These are phyloP conservation scores for Pseudocercospora crystallina DNA, from an alignment of 2,329 filamentous ascomycete species.

Conservation along the genomic window DNA sequence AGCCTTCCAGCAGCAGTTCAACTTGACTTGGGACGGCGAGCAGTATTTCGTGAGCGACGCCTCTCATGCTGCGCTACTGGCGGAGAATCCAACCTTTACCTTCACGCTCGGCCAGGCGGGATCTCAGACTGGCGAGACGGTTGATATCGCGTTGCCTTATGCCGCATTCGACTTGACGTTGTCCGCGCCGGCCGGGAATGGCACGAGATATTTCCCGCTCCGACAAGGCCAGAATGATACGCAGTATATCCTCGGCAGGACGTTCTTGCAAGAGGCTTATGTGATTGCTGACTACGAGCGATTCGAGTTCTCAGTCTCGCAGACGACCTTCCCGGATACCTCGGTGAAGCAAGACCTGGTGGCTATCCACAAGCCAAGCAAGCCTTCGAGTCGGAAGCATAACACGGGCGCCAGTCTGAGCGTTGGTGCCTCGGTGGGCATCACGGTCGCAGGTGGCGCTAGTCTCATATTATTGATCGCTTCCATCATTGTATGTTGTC, in stretches of 20 bases:
- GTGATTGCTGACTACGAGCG: constrained; percentile 30
- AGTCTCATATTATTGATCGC: neutral
- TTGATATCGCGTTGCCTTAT: constrained; percentile 39
- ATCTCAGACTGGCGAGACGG: constrained; percentile 5
- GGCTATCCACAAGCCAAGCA: too few relatives aligned
- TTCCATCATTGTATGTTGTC: too few relatives aligned
- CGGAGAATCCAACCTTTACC: constrained; percentile 34
- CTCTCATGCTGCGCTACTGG: constrained; percentile 34
- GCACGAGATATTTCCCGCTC: constrained; percentile 26
- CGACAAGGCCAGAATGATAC: constrained; percentile 22
- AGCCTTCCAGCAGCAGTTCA: constrained; percentile 39
- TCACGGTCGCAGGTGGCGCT: neutral
- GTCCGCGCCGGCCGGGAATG: constrained; percentile 32
- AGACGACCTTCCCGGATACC: constrained; percentile 18
- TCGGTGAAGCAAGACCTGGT: neutral
- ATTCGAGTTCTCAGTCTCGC: constrained; percentile 26
- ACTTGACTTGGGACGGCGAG: constrained; percentile 39
- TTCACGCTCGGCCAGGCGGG: constrained; percentile 33
- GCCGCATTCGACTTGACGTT: constrained; percentile 38
- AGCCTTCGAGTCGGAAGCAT: too few relatives aligned
- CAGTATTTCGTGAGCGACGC: constrained; percentile 40
- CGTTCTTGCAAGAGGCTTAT: constrained; percentile 32
- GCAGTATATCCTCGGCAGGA: constrained; percentile 29
- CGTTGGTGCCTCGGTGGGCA: neutral
- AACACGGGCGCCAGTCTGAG: neutral